Base-by-base conservation (phyloP, 2,329 filamentous ascomycete genomes). In the Xylariaceae sp. region DNA sequence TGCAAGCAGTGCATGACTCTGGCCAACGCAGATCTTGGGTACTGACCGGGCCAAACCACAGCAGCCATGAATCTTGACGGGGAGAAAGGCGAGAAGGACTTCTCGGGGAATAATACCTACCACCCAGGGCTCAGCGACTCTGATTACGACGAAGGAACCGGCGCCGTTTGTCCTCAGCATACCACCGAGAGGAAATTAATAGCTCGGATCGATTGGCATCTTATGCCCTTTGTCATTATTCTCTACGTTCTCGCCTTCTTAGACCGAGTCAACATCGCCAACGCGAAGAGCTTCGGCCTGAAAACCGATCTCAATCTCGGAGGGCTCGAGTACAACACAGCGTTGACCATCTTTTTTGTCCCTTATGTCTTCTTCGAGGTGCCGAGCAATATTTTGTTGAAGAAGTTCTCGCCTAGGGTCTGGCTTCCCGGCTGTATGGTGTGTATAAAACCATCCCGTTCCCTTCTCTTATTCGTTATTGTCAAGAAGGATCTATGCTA, bases 261-360 rank as follows among this genome's bases (percentile, higher is more conserved):
- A 63, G 77, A 86, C 65, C 76, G 87, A 42, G 86, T 90, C 64
- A 92, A 91, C 64, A 89, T 92, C 60, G 85, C 83, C 66, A 91
- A 91, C 68, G 88, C 87, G 27, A 80, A 78, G 39, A 75, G 87
- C 41, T 89, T 89, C 54, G 75, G 78, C 38, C 72, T 92, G 12
- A 73, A 74, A 22, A 62, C 75, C 11, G 87, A 91, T 55, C 74
- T 92, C 5, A 53, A 73, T 3, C 77, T 91, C 27, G 66, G 76
- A 19, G 72, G 72, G 39, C 69, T 71, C 5, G 72, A 87, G 61
- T 91, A 87, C 70, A 91, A 90, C 67, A 87, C 83, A 12, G 64
- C 85, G 1, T 74, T 91, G 53, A 86, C 85, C 49, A 89, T 91
- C 62, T 91, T 92, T 72, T 92, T 91, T 68, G 79, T 91, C 1